phyloP scores from a whole-genome alignment of 768 basidiomycete genomes.

The Lepiota brunneoincarnata region DNA sequence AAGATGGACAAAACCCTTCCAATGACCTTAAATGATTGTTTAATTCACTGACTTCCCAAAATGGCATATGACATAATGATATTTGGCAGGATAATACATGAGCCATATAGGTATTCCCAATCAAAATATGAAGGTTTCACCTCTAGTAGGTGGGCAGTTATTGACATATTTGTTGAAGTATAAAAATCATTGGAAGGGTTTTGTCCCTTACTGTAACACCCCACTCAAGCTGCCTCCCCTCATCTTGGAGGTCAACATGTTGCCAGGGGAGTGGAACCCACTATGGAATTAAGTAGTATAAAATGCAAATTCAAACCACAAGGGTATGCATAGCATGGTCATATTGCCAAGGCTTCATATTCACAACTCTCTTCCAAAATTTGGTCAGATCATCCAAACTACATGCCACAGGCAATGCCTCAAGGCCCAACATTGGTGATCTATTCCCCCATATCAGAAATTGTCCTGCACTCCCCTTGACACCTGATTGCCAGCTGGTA shows the following conservation, averaged over 20 bases:
- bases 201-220: too few relatives aligned
- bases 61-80: too few relatives aligned
- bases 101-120: too few relatives aligned
- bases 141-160: too few relatives aligned
- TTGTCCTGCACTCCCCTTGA: conserved; percentile 58
- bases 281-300: conserved; percentile 24
- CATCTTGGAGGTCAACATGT: conserved; percentile 42
- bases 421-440: conserved; percentile 50
- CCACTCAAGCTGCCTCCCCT: conserved; percentile 56
- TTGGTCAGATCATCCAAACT: conserved; percentile 61
- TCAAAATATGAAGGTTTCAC: too few relatives aligned
- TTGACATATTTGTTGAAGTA: too few relatives aligned
- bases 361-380: conserved; percentile 62
- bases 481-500: conserved; percentile 1
- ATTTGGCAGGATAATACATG: too few relatives aligned
- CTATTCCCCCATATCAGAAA: conserved; percentile 51
- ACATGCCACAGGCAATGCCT: conserved; percentile 58
- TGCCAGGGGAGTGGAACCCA: conserved; percentile 51
- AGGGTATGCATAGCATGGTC: conserved; percentile 47
- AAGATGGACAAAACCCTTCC: too few relatives aligned
- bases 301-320: conserved; percentile 26
- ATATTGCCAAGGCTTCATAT: conserved; percentile 64
- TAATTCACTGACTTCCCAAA: too few relatives aligned
- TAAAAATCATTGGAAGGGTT: too few relatives aligned
- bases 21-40: too few relatives aligned